Percentiles rank a stretch among this genome's conserved stretches.
Conservation (phyloP, 2,329 filamentous ascomycete species). For the Grosmannia penicillata region DNA sequence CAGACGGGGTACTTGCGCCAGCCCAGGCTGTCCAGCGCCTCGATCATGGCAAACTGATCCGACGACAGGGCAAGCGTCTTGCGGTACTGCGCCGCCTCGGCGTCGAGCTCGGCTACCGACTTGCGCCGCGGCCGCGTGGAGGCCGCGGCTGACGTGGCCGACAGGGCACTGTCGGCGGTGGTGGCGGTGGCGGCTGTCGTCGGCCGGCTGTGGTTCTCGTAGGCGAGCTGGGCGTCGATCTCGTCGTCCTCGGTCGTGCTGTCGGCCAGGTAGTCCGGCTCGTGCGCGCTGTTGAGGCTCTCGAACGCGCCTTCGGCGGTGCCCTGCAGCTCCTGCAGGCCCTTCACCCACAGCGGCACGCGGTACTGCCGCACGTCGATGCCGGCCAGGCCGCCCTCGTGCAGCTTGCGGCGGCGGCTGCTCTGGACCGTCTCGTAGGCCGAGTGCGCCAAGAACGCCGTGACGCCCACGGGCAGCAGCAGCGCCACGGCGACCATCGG, state of each 20-base stretch:
- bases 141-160: background rate
- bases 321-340: conserved; percentile 57
- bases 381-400: conserved; percentile 57
- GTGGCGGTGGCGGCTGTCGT: background rate
- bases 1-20: conserved; percentile 56
- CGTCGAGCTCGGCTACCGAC: too few relatives aligned
- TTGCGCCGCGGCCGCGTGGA: background rate
- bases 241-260: background rate
- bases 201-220: background rate
- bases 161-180: background rate
- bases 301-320: conserved; percentile 69
- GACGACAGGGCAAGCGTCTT: conserved; percentile 59
- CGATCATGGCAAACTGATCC: conserved; percentile 75
- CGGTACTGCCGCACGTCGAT: conserved; percentile 57
- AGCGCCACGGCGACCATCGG: conserved; percentile 49
- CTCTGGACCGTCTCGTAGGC: conserved; percentile 64
- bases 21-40: conserved; percentile 51
- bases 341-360: conserved; percentile 60
- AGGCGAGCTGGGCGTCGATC: background rate
- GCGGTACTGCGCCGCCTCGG: conserved; percentile 12
- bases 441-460: conserved; percentile 61
- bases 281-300: conserved; percentile 46
- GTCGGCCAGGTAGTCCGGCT: conserved; percentile 49
- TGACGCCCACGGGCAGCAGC: conserved; percentile 59
- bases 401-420: conserved; percentile 56